These are phyloP conservation scores for Jatropha curcas DNA, from an alignment of 345 rosid species.

Conservation along the genomic window DNA sequence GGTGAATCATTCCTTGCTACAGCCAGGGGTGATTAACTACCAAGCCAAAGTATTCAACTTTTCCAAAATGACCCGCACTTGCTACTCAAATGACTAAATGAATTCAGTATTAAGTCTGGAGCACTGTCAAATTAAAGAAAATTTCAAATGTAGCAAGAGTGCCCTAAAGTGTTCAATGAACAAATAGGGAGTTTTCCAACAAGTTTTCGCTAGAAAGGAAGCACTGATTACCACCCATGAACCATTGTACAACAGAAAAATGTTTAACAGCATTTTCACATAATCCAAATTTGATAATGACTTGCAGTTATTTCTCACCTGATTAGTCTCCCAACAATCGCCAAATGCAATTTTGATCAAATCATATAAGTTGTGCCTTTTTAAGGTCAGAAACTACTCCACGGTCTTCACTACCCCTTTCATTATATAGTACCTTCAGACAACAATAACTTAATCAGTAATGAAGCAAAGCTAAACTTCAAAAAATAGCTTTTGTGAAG, in stretches of 20 bases:
- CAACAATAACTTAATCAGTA: conserved; percentile 9
- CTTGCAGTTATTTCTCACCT: conserved; percentile 21
- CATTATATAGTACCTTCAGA: conserved; percentile 76
- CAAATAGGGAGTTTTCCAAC: not conserved
- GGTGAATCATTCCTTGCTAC: not conserved
- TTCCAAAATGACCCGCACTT: not conserved
- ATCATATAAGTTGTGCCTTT: conserved; percentile 52
- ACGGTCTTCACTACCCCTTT: conserved; percentile 57
- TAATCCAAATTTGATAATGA: conserved; percentile 12
- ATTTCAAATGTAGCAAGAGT: not conserved
- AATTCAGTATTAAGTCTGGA: not conserved
- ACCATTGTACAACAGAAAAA: not conserved
- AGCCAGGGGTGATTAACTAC: not conserved
- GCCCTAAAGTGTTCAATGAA: not conserved
- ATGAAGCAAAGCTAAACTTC: not conserved
- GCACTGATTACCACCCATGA: not conserved
- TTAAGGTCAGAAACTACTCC: conserved; percentile 68
- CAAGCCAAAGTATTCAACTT: not conserved
- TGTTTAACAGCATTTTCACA: conserved; percentile 2
- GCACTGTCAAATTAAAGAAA: not conserved
- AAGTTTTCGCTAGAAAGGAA: not conserved
- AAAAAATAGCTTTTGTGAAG: conserved; percentile 7
- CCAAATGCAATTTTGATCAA: conserved; percentile 1
- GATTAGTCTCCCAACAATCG: conserved; percentile 13
- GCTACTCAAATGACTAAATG: not conserved